Percentiles rank a stretch among this genome's conserved stretches.
These are phyloP conservation scores for Auxenochlorella pyrenoidosa DNA, from an alignment of 139 green algal species.

Conservation along the genomic window DNA sequence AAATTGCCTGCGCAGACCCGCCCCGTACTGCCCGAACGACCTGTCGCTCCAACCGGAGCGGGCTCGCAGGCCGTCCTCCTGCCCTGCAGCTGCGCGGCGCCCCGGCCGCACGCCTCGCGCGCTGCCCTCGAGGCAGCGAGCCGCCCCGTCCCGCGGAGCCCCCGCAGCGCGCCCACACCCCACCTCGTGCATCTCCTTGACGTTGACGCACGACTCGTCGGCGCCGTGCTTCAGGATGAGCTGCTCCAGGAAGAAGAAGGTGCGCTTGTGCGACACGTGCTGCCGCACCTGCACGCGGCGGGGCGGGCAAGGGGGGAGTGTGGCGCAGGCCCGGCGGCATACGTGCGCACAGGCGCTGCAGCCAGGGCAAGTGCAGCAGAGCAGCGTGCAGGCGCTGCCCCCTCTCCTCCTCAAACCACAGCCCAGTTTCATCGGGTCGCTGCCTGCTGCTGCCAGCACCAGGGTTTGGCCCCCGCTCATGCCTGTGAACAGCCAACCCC, in stretches of 20 bases:
- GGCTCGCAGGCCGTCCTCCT: too few relatives aligned
- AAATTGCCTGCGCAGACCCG: too few relatives aligned
- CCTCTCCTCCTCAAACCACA: too few relatives aligned
- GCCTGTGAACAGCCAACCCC: background rate
- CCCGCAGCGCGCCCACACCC: background rate
- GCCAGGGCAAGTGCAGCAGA: background rate
- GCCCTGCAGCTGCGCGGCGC: too few relatives aligned
- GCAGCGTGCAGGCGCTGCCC: too few relatives aligned
- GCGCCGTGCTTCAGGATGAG: slow-evolving; percentile 96
- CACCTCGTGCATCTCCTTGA: slow-evolving; percentile 86
- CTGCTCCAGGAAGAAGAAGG: slow-evolving; percentile 99
- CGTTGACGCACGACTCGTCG: slow-evolving; percentile 77
- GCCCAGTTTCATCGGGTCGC: too few relatives aligned
- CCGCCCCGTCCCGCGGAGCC: too few relatives aligned
- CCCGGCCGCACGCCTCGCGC: too few relatives aligned
- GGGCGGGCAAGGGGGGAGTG: background rate
- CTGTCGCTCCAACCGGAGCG: too few relatives aligned
- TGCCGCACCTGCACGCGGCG: slow-evolving; percentile 82
- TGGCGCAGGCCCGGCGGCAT: background rate
- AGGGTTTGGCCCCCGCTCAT: too few relatives aligned
- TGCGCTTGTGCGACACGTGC: slow-evolving; percentile 97
- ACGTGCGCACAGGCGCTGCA: background rate
- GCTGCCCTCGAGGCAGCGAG: background rate
- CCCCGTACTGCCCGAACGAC: too few relatives aligned
- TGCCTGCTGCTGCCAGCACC: too few relatives aligned